A percentile compares a stretch with the other conserved stretches of the same genome.
phyloP scores from a whole-genome alignment of 805 yeast genomes.

The Metschnikowia chrysomelidarum region DNA sequence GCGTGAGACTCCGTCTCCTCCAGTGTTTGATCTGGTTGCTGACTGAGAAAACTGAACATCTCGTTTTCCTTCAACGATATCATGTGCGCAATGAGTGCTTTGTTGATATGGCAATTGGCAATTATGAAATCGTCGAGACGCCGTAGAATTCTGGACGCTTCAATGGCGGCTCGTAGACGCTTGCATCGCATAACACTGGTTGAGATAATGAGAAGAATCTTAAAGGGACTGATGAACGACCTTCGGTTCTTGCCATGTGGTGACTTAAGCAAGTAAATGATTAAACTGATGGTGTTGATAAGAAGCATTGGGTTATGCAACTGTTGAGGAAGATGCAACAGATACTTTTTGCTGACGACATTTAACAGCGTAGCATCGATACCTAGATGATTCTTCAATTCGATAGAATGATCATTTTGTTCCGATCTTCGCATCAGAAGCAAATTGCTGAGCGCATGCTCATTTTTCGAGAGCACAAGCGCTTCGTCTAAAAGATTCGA shows the following conservation, averaged over 20 bases:
- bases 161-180: constrained; percentile 24
- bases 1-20: not conserved
- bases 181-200: constrained; percentile 28
- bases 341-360: constrained; percentile 18
- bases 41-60: constrained; percentile 21
- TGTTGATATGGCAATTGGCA: constrained; percentile 36
- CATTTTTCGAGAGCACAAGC: constrained; percentile 42
- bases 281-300: constrained; percentile 23
- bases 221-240: constrained; percentile 27
- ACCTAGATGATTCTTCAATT: constrained; percentile 11
- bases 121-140: constrained; percentile 30
- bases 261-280: constrained; percentile 30
- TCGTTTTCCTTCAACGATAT: constrained; percentile 32
- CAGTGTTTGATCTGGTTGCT: too few relatives aligned
- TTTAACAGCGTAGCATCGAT: constrained; percentile 24
- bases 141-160: constrained; percentile 23
- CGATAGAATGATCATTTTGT: constrained; percentile 1
- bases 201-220: constrained; percentile 28
- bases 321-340: constrained; percentile 14
- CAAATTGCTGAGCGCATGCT: constrained; percentile 29
- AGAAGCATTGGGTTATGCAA: constrained; percentile 13
- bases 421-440: constrained; percentile 5
- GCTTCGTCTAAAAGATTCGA: constrained; percentile 41
- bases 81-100: constrained; percentile 32
- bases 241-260: constrained; percentile 13